Base-by-base conservation (phyloP, 2,329 filamentous ascomycete species). In the Ophidiomyces ophidiicola region DNA sequence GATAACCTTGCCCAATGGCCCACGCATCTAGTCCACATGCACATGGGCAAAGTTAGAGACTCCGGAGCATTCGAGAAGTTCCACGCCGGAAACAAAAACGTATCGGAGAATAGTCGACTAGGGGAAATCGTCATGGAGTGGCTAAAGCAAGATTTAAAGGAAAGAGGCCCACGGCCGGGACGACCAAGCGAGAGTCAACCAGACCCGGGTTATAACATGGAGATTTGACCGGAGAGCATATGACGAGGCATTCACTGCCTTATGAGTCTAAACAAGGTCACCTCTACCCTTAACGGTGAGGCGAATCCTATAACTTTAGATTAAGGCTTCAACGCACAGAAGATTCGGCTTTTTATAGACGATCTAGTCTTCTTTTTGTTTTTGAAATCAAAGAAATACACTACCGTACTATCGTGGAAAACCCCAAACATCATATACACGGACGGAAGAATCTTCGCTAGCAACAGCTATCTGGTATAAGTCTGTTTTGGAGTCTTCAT, bases 1-100 rank as follows among this genome's bases (percentile, higher is more conserved):
- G 90, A 98, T 57, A 94, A 96, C 58, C 67, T 98, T 36, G 86
- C 86, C 0, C 78, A 80, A 14, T 98, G 90, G 90, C 90, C 90
- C 5, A 93, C 83, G 1, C 87, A 98, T 62, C 69, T 98, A 25
- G 87, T 93, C 35, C 88, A 96, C 59, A 94, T 98, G 88, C 80
- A 86, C 56, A 60, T 94, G 32, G 90, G 90, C 19, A 76, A 71
- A 46, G 80, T 94, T 46, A 87, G 84, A 68, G 82, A 92, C 60
- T 92, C 80, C 78, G 88, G 86, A 1, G 64, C 67, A 24, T 76
- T 88, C 31, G 76, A 79, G 39, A 64, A 69, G 23, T 87, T 90
- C 64, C 68, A 84, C 36, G 64, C 65, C 33, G 64, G 66, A 12
- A 59, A 62, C 18, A 66, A 73, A 44, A 63, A 67, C 32, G 65